A percentile compares a stretch with the other conserved stretches of the same genome.
These are phyloP conservation scores for Solanum ahanhuiri DNA, from an alignment of 257 asterid genomes.

Conservation along the genomic window DNA sequence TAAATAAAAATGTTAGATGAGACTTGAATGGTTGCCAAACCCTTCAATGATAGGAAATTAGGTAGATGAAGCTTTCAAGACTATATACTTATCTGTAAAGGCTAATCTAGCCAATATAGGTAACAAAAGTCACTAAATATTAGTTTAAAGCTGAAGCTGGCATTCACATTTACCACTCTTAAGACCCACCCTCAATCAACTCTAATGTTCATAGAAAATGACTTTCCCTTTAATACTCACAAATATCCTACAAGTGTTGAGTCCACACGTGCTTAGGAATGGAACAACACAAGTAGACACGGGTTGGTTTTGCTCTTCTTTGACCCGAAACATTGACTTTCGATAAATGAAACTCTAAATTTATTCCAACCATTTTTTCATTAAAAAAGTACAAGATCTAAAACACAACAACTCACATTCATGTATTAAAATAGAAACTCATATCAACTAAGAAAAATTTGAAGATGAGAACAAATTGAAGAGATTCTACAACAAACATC, in stretches of 20 bases:
- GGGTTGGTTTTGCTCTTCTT: not conserved
- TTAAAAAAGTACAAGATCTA: not conserved
- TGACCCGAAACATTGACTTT: not conserved
- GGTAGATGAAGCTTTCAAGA: not conserved
- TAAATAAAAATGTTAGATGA: not conserved
- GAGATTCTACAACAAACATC: no score
- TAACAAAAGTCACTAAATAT: not conserved
- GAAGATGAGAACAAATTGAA: no score
- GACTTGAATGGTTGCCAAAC: not conserved
- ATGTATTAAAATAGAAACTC: no score
- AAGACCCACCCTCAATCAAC: not conserved
- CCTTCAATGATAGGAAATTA: not conserved
- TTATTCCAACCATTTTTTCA: not conserved
- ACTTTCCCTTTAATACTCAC: constrained; percentile 22
- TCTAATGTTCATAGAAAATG: constrained; percentile 21
- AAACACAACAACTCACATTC: not conserved
- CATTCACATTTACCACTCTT: not conserved
- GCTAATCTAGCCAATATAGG: not conserved
- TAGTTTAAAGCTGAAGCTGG: not conserved
- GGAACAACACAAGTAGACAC: not conserved
- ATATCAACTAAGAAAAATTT: no score
- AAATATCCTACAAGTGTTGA: constrained; percentile 14
- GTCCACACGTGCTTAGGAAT: not conserved
- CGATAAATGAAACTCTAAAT: not conserved
- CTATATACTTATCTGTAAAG: not conserved